phyloP scores from a whole-genome alignment of 352 stramenopile genomes.

The Phytophthora sp. region DNA sequence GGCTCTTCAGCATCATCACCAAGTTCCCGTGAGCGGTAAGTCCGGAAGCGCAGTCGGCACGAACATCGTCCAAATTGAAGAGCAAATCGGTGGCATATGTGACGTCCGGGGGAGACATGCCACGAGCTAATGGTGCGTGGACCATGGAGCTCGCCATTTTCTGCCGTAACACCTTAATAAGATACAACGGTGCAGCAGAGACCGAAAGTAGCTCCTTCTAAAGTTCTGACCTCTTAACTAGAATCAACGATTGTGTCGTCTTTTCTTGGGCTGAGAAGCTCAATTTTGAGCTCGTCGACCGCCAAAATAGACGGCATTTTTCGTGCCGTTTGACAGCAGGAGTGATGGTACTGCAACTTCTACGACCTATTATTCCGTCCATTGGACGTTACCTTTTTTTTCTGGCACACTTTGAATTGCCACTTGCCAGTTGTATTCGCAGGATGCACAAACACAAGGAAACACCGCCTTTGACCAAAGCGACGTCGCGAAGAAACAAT shows the following conservation, averaged over 20 bases:
- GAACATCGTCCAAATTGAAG: constrained; percentile 79
- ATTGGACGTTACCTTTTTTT: constrained; percentile 31
- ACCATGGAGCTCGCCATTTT: constrained; percentile 5
- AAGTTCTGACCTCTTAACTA: no score
- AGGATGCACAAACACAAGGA: constrained; percentile 26
- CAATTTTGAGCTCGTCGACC: constrained; percentile 14
- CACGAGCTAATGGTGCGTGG: background rate
- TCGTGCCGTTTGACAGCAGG: constrained; percentile 12
- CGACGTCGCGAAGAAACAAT: constrained; percentile 21
- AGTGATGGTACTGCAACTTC: constrained; percentile 28
- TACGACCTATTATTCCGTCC: constrained; percentile 29
- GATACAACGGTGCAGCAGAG: no score
- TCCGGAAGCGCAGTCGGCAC: constrained; percentile 44
- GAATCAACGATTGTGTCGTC: no score
- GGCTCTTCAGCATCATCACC: constrained; percentile 70
- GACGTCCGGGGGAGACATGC: constrained; percentile 31
- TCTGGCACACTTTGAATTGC: constrained; percentile 8
- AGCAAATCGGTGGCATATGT: constrained; percentile 82
- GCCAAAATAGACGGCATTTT: constrained; percentile 20
- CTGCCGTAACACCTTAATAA: no score
- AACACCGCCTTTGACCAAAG: constrained; percentile 2
- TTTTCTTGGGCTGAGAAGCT: background rate
- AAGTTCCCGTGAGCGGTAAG: constrained; percentile 65
- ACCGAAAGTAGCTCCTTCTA: no score
- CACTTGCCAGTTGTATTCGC: background rate